Conservation (phyloP, 2,329 filamentous ascomycete species). For the Teratosphaeria destructans region DNA sequence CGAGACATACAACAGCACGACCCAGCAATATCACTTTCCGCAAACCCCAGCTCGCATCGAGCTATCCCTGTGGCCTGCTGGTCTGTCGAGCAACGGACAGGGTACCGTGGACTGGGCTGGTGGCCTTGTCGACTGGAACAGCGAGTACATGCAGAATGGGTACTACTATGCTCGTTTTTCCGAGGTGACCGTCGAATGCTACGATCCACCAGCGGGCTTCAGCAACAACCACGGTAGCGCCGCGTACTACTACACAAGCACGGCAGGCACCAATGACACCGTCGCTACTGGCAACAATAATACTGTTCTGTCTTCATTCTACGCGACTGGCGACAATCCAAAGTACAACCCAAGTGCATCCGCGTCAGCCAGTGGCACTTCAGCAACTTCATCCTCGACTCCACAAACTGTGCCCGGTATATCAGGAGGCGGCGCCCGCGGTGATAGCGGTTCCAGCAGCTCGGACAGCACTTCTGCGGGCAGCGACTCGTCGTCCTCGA, state of each 20-base stretch:
- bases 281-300: constrained; percentile 63
- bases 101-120: constrained; percentile 90
- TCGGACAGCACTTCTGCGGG: constrained; percentile 9
- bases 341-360: constrained; percentile 22
- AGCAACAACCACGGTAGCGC: constrained; percentile 44
- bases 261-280: constrained; percentile 60
- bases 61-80: constrained; percentile 92
- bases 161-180: constrained; percentile 82
- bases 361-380: constrained; percentile 16
- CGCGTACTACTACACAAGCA: constrained; percentile 66
- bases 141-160: constrained; percentile 68
- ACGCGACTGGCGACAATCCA: constrained; percentile 69
- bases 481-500: constrained; percentile 6
- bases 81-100: constrained; percentile 62
- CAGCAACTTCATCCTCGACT: constrained; percentile 18
- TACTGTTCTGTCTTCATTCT: constrained; percentile 68
- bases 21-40: constrained; percentile 74
- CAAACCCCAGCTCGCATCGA: constrained; percentile 87
- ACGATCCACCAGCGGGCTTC: constrained; percentile 63
- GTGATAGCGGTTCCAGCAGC: constrained; percentile 30
- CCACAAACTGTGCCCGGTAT: constrained; percentile 47
- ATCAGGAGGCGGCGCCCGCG: constrained; percentile 31
- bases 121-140: constrained; percentile 79
- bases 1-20: constrained; percentile 77
- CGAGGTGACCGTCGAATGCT: constrained; percentile 77